Evolutionary conservation across 495 filamentous ascomycete species (phyloP), one percentile per base, ranked within the genome.

Genomic region (Annulohypoxylon bovei): DNA sequence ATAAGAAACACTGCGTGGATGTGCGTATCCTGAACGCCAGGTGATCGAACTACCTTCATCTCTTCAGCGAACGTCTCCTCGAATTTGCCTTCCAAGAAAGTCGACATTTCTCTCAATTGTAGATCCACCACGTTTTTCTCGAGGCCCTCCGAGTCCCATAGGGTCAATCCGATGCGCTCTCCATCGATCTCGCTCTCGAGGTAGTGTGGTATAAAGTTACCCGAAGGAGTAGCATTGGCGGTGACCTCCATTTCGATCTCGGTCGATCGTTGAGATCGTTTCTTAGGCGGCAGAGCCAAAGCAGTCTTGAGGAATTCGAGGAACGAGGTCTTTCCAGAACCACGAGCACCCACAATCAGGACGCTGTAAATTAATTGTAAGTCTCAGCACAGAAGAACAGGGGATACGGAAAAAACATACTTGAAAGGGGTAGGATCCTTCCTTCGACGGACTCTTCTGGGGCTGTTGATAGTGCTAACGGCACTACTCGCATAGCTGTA

Each of bases 401-500:
- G 37, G 64, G 11, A 54, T 2, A 63, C 11, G 54, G 40, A 7
- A 23, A 75, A 23, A 74, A 84, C 94, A 87, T 84, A 99, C 95
- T 99, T 99, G 86, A 98, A 98, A 6, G 95, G 92, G 5, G 94
- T 98, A 20, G 95, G 95, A 75, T 99, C 95, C 84, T 95, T 97
- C 82, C 95, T 91, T 79, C 95, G 90, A 70, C 95, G 88, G 50
- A 98, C 90, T 75, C 95, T 89, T 67, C 95, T 88, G 44, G 95
- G 95, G 80, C 93, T 97, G 83, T 97, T 97, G 81, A 97, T 89
- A 63, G 92, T 93, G 81, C 93, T 97, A 54, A 93, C 86, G 30
- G 92, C 91, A 80, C 92, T 96, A 81, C 93, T 97, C 54, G 95
- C 95, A 76, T 98, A 98, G 80, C 94, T 98, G 80, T 97, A 97